A percentile compares a stretch with the other conserved stretches of the same genome.
Conservation (phyloP, 225 moss, liverwort and hornwort species). For the Marchantia paleacea region DNA sequence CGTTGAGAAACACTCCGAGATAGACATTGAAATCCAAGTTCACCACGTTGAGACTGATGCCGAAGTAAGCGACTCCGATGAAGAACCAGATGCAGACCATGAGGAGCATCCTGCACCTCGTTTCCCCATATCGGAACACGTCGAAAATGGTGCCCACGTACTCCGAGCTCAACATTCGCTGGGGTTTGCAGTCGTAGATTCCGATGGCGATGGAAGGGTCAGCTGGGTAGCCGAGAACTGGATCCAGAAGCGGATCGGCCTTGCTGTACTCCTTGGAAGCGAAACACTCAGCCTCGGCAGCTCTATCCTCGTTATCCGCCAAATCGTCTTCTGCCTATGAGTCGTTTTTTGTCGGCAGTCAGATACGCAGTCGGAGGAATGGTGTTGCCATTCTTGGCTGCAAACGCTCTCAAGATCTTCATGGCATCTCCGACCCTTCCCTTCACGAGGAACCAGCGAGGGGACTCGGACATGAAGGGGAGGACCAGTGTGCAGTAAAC, state of each 20-base stretch:
- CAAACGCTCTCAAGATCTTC: constrained; percentile 55
- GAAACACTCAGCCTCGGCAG: background rate
- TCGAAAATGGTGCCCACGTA: constrained; percentile 50
- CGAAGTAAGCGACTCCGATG: constrained; percentile 61
- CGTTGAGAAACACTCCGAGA: constrained; percentile 71
- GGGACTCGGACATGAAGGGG: constrained; percentile 70
- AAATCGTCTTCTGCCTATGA: background rate
- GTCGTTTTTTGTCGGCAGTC: background rate
- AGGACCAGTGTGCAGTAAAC: constrained; percentile 50
- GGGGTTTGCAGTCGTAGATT: no score
- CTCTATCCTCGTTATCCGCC: background rate
- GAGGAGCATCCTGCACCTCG: constrained; percentile 59
- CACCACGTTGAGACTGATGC: constrained; percentile 71
- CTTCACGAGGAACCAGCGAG: constrained; percentile 76
- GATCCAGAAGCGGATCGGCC: no score
- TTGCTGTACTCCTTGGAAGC: background rate
- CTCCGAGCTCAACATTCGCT: background rate
- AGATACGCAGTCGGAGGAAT: constrained; percentile 51
- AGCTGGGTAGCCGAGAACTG: no score
- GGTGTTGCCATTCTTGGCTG: constrained; percentile 48
- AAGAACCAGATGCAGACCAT: constrained; percentile 71
- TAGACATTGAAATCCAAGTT: constrained; percentile 72
- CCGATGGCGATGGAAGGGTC: background rate
- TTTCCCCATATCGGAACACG: constrained; percentile 47
- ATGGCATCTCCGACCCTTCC: constrained; percentile 68